Base-by-base conservation (phyloP, 352 stramenopile genomes). In the Phytophthora multivora region DNA sequence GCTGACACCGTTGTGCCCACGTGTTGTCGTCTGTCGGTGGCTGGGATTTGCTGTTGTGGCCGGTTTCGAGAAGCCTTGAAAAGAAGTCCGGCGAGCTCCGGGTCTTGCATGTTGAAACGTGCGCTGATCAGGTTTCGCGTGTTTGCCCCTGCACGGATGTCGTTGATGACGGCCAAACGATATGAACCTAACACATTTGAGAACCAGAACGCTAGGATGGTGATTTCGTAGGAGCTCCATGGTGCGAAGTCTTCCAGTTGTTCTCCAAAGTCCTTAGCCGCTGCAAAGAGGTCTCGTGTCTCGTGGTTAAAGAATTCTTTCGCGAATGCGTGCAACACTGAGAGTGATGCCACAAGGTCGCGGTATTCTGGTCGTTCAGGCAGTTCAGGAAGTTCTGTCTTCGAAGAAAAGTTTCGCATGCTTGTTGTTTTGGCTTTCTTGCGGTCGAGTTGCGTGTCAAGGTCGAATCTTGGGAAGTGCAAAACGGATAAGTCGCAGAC, bases 161-260 rank as follows among this genome's bases (percentile, higher is more conserved):
- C 50, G 11, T 41, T 49, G 0, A 41, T 15, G 3, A 58, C 50
- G 4, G 50, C 50, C 13, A 28, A n/a, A 2, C 38, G 36, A 38
- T 41, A 58, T 5, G 23, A 38, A 0, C 15, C 50, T 10, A 58
- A 19, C 2, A 58, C 36, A 5, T 58, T 58, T 0, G 13, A 30
- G 18, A 58, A 49, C 50, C 50, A 58, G 15, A 49, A 58, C 8
- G 38, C 38, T 12, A 58, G 38, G n/a, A 48, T 30, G 0, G 28
- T 21, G 0, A 49, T 26, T 16, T 58, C 50, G 11, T 41, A 6
- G 12, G 36, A 19, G 8, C 12, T 23, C 38, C 50, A 58, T 5
- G 21, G 25, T 0, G 36, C 6, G 15, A 31, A 58, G 9, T 49
- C 50, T 5, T 40, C n/a, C 9, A 49, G 25, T 16, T 18, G 6